Percentiles rank a stretch among this genome's conserved stretches.
Conservation (phyloP, 2,329 filamentous ascomycete species). For the Monosporascus sp. region DNA sequence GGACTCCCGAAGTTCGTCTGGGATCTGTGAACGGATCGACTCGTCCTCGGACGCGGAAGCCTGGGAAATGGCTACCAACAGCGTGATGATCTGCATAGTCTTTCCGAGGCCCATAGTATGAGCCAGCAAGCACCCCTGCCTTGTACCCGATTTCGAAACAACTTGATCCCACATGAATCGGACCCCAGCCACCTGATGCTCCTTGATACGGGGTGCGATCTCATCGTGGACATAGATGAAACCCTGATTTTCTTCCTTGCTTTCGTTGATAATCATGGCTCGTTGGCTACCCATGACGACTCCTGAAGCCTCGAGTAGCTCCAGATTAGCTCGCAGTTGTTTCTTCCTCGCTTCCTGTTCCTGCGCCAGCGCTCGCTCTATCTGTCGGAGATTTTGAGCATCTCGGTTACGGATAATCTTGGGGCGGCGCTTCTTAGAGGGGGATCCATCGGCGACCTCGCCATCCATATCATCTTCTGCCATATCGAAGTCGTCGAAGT, state of each 20-base stretch:
- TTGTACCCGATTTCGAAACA: slow-evolving; percentile 51
- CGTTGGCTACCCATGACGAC: slow-evolving; percentile 35
- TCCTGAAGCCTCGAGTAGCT: slow-evolving; percentile 39
- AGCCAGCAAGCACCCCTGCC: slow-evolving; percentile 75
- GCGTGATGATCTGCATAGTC: slow-evolving; percentile 83
- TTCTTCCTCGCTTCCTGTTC: slow-evolving; percentile 50
- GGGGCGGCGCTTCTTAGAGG: slow-evolving; percentile 35
- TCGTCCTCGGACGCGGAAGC: slow-evolving; percentile 56
- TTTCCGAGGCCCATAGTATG: slow-evolving; percentile 93
- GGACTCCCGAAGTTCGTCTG: slow-evolving; percentile 54
- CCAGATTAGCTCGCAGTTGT: slow-evolving; percentile 35
- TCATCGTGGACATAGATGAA: slow-evolving; percentile 60
- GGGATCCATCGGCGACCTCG: slow-evolving; percentile 22
- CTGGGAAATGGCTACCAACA: slow-evolving; percentile 71
- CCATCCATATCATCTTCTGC: slow-evolving; percentile 7
- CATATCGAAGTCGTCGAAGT: slow-evolving; percentile 4
- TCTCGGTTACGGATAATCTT: slow-evolving; percentile 42
- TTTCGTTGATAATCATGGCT: slow-evolving; percentile 61
- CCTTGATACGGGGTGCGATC: slow-evolving; percentile 65
- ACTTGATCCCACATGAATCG: slow-evolving; percentile 88
- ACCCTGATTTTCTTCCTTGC: slow-evolving; percentile 54
- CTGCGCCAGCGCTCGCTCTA: slow-evolving; percentile 47
- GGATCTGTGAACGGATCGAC: slow-evolving; percentile 61
- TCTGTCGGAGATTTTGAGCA: slow-evolving; percentile 50
- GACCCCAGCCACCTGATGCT: slow-evolving; percentile 76